Evolutionary conservation across 148 eudicot genomes (phyloP).

Genomic region (Nyssa sinensis): DNA sequence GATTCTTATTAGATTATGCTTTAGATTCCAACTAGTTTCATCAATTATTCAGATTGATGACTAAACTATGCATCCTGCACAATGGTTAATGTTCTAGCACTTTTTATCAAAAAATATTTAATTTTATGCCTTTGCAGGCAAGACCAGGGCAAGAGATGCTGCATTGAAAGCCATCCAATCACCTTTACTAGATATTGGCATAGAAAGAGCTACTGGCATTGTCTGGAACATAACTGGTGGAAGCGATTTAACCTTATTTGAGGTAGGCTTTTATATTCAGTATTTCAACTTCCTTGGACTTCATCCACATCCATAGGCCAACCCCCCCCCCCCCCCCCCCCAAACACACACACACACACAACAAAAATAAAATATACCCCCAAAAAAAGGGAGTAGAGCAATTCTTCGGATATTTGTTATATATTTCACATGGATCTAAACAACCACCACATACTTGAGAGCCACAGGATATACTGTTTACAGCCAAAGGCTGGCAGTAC

Average conservation of each 20-base stretch:
- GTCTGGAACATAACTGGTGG: slow-evolving; percentile 99
- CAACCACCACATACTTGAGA: neutral
- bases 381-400: no score
- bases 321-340: no score
- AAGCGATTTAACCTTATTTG: slow-evolving; percentile 84
- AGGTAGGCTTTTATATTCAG: slow-evolving; percentile 43
- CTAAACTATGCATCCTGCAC: slow-evolving; percentile 1
- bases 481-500: neutral
- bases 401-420: no score
- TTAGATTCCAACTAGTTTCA: no score
- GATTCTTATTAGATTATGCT: neutral
- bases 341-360: no score
- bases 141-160: slow-evolving; percentile 98
- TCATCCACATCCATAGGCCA: neutral
- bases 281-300: no score
- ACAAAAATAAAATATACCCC: no score
- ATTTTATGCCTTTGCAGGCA: slow-evolving; percentile 50
- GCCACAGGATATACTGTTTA: neutral
- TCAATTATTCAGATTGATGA: neutral
- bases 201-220: slow-evolving; percentile 98
- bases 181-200: slow-evolving; percentile 93
- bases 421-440: neutral
- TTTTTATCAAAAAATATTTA: neutral
- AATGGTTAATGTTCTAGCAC: neutral
- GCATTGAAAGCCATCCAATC: slow-evolving; percentile 98